A percentile compares a stretch with the other conserved stretches of the same genome.
Evolutionary conservation across 306 rosid species (phyloP).

Genomic region (Vachellia pachyceras): DNA sequence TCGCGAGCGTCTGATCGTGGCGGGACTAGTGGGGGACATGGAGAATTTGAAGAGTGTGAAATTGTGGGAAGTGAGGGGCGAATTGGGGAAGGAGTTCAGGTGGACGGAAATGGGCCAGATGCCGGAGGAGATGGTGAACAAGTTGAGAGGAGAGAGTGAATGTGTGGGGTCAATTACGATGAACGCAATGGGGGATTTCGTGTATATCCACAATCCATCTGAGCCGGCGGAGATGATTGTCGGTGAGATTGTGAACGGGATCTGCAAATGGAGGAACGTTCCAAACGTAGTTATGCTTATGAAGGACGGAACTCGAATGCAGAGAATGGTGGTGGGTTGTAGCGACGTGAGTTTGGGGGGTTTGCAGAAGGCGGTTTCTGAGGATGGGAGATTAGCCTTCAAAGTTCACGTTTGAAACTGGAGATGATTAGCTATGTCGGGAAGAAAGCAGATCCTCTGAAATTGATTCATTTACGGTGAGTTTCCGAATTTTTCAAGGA

Average conservation of each 20-base stretch:
- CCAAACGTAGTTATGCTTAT: slow-evolving; percentile 35
- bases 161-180: slow-evolving; percentile 43
- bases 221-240: slow-evolving; percentile 51
- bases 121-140: slow-evolving; percentile 56
- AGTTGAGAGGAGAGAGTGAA: slow-evolving; percentile 46
- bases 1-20: slow-evolving; percentile 43
- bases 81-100: slow-evolving; percentile 19
- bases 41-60: slow-evolving; percentile 53
- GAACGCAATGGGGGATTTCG: slow-evolving; percentile 44
- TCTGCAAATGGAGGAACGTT: slow-evolving; percentile 57
- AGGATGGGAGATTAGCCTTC: slow-evolving; percentile 17
- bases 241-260: slow-evolving; percentile 44
- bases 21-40: slow-evolving; percentile 50
- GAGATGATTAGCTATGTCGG: too few relatives aligned
- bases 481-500: too few relatives aligned
- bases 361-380: slow-evolving; percentile 41
- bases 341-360: slow-evolving; percentile 47
- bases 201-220: slow-evolving; percentile 48
- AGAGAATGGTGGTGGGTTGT: slow-evolving; percentile 54
- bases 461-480: too few relatives aligned
- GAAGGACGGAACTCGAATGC: slow-evolving; percentile 36
- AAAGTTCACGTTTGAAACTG: not conserved
- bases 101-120: slow-evolving; percentile 49
- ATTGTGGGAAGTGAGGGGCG: slow-evolving; percentile 57
- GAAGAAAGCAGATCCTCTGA: too few relatives aligned